Percentiles rank a stretch among this genome's conserved stretches.
These are phyloP conservation scores for Erysimum pusillum DNA, from an alignment of 441 rosid species.

Conservation along the genomic window DNA sequence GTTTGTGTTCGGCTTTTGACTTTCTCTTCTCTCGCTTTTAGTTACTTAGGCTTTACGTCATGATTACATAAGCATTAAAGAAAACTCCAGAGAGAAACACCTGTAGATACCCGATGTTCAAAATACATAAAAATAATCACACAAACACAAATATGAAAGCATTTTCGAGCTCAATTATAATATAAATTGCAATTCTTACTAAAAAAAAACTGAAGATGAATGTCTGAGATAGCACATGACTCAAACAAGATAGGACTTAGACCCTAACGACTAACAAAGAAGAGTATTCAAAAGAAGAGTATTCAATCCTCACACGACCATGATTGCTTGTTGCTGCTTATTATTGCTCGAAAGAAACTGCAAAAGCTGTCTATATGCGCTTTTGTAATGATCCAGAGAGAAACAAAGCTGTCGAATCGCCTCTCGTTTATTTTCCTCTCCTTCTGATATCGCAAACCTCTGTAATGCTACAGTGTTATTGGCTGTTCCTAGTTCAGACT, in stretches of 20 bases:
- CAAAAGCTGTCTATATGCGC: constrained; percentile 68
- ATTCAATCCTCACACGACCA: constrained; percentile 30
- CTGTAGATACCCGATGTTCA: background rate
- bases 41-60: constrained; percentile 41
- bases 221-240: constrained; percentile 15
- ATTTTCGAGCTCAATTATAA: constrained; percentile 18
- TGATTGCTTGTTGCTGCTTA: constrained; percentile 47
- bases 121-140: background rate
- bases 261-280: constrained; percentile 13
- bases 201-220: constrained; percentile 15
- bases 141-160: background rate
- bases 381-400: constrained; percentile 82
- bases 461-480: constrained; percentile 50
- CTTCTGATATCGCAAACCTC: constrained; percentile 54
- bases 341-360: constrained; percentile 52
- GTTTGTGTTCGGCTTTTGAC: constrained; percentile 46
- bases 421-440: constrained; percentile 82
- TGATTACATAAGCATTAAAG: constrained; percentile 26
- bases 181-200: background rate
- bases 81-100: background rate
- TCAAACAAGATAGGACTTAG: background rate
- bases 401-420: constrained; percentile 90
- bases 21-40: constrained; percentile 29
- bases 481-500: constrained; percentile 46
- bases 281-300: background rate